These are phyloP conservation scores for Aegilops speltoides DNA, from an alignment of 176 grass and related monocot species.

Conservation along the genomic window DNA sequence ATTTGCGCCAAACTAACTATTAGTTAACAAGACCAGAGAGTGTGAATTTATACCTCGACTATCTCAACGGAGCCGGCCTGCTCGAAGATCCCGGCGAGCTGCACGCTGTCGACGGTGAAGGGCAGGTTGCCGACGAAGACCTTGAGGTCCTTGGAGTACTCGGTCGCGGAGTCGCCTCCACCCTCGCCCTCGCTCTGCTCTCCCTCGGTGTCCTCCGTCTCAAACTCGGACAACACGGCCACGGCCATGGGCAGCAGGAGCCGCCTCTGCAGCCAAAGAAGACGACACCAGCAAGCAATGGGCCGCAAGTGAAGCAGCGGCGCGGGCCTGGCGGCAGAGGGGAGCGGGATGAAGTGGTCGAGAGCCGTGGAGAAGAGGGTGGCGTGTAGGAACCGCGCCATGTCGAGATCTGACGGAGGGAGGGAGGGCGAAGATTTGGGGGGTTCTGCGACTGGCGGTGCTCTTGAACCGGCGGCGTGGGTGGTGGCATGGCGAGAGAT, in stretches of 20 bases:
- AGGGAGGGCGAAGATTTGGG: no score
- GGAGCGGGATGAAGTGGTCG: constrained; percentile 22
- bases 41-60: constrained; percentile 67
- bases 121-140: constrained; percentile 95
- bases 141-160: constrained; percentile 62
- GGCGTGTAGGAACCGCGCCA: no score
- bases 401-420: no score
- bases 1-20: not conserved
- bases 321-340: constrained; percentile 27
- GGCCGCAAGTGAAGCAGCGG: constrained; percentile 4
- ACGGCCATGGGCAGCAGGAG: constrained; percentile 45
- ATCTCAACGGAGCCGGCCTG: constrained; percentile 86
- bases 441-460: no score
- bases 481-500: no score
- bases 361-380: constrained; percentile 61
- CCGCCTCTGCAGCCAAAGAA: no score
- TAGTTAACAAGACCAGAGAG: not conserved
- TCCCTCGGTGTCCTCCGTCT: constrained; percentile 44
- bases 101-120: constrained; percentile 84
- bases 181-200: constrained; percentile 33
- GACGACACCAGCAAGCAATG: constrained; percentile 21
- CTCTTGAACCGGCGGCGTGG: no score
- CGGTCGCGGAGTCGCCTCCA: constrained; percentile 13
- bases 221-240: constrained; percentile 55
- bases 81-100: constrained; percentile 88